Percentiles rank a stretch among this genome's conserved stretches.
Evolutionary conservation across 768 basidiomycete species (phyloP).

Genomic region (Auriscalpium vulgare): DNA sequence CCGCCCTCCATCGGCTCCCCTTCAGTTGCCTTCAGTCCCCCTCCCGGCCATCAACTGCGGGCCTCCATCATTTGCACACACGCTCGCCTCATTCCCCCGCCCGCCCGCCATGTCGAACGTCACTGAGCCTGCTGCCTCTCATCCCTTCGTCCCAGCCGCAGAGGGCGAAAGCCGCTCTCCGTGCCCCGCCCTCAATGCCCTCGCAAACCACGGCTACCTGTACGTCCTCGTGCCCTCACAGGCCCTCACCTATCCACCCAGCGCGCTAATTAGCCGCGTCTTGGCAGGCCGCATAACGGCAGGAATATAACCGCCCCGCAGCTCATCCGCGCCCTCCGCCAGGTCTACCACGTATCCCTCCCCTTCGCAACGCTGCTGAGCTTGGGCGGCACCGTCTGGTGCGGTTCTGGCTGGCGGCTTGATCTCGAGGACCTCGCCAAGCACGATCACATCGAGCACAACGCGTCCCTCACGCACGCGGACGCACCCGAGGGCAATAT

Average conservation of each 20-base stretch:
- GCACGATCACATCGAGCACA: slow-evolving; percentile 57
- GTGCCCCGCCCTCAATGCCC: slow-evolving; percentile 67
- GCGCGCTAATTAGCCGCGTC: too few species aligned
- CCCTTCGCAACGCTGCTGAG: slow-evolving; percentile 48
- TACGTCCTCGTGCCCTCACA: slow-evolving; percentile 26
- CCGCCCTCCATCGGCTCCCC: too few species aligned
- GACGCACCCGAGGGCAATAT: slow-evolving; percentile 28
- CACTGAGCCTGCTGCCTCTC: neutral
- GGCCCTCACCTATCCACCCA: neutral
- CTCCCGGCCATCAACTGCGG: too few species aligned
- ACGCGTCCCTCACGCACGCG: slow-evolving; percentile 49
- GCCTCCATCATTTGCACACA: too few species aligned
- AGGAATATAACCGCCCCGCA: slow-evolving; percentile 39
- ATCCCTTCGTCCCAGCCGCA: slow-evolving; percentile 3
- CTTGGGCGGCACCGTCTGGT: slow-evolving; percentile 16
- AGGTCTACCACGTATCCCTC: slow-evolving; percentile 59
- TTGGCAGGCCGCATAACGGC: slow-evolving; percentile 42
- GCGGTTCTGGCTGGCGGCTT: slow-evolving; percentile 25
- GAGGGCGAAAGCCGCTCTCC: slow-evolving; percentile 50
- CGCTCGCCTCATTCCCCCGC: too few species aligned
- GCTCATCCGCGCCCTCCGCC: slow-evolving; percentile 38
- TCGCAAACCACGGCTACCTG: slow-evolving; percentile 74
- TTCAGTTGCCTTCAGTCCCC: too few species aligned
- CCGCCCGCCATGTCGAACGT: neutral
- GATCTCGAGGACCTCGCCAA: slow-evolving; percentile 44